Evolutionary conservation across 129 eudicot genomes (phyloP).

Genomic region (Flaveria sonorensis): DNA sequence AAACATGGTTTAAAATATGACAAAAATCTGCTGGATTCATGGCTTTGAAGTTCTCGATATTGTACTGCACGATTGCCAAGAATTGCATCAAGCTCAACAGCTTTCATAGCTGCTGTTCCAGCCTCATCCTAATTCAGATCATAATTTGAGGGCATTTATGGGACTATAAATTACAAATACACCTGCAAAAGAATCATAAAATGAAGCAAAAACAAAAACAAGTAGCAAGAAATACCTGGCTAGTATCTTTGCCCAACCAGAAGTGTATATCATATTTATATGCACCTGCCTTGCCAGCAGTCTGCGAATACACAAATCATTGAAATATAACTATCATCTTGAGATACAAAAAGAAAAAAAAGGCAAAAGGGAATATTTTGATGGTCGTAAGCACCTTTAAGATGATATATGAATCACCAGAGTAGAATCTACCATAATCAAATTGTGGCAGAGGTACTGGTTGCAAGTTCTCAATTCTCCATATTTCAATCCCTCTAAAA

Average conservation of each 20-base stretch:
- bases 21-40: slow-evolving; percentile 81
- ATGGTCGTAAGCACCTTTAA: slow-evolving; percentile 59
- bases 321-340: slow-evolving; percentile 1
- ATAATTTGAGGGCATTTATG: slow-evolving; percentile 16
- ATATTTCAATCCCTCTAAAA: slow-evolving; percentile 82
- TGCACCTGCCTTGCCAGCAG: slow-evolving; percentile 85
- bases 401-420: slow-evolving; percentile 75
- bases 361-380: neutral
- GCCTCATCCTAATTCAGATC: slow-evolving; percentile 71
- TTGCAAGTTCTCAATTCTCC: slow-evolving; percentile 82
- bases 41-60: slow-evolving; percentile 78
- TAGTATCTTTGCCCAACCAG: slow-evolving; percentile 95
- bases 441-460: slow-evolving; percentile 79
- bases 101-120: slow-evolving; percentile 86
- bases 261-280: slow-evolving; percentile 71
- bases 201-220: slow-evolving; percentile 7
- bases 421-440: slow-evolving; percentile 79
- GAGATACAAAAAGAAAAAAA: slow-evolving; percentile 7
- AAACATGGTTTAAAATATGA: slow-evolving; percentile 92
- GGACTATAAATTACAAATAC: neutral
- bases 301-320: slow-evolving; percentile 47
- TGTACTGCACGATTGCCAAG: slow-evolving; percentile 96
- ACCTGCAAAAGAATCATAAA: neutral
- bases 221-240: slow-evolving; percentile 54
- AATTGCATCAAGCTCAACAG: slow-evolving; percentile 90